phyloP scores from a whole-genome alignment of 1,284 basidiomycete genomes.

The Amylostereum chailletii region DNA sequence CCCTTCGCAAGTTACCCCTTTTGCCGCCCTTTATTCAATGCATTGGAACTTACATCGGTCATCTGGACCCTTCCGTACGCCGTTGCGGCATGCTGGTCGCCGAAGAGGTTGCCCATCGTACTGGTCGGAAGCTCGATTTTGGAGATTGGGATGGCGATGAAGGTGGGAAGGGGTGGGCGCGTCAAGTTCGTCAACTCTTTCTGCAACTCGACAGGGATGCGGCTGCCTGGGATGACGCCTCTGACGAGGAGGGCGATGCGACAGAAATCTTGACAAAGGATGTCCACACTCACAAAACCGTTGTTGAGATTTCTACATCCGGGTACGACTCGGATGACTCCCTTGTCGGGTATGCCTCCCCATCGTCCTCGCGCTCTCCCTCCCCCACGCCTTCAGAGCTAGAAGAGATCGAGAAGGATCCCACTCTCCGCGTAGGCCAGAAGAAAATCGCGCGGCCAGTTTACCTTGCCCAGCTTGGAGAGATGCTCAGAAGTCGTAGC shows the following conservation, averaged over 20 bases:
- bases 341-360: conserved; percentile 66
- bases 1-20: conserved; percentile 33
- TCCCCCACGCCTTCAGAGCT: conserved; percentile 78
- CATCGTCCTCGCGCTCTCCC: conserved; percentile 60
- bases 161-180: conserved; percentile 60
- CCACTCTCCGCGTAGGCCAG: conserved; percentile 57
- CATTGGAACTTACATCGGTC: conserved; percentile 71
- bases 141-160: conserved; percentile 78
- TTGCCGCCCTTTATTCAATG: conserved; percentile 65
- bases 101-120: conserved; percentile 61
- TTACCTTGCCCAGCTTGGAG: conserved; percentile 75
- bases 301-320: conserved; percentile 14
- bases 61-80: conserved; percentile 71
- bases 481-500: conserved; percentile 48
- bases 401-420: conserved; percentile 79
- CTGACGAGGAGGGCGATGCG: conserved; percentile 3
- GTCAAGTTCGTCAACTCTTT: conserved; percentile 45
- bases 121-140: conserved; percentile 68
- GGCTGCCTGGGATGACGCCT: conserved; percentile 12
- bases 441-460: conserved; percentile 70
- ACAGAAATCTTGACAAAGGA: conserved; percentile 4
- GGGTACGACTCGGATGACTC: conserved; percentile 79
- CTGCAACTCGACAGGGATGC: conserved; percentile 43
- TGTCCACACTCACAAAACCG: not conserved
- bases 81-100: conserved; percentile 92